phyloP scores from a whole-genome alignment of 2,329 filamentous ascomycete species.

The Lachnellula willkommii region DNA sequence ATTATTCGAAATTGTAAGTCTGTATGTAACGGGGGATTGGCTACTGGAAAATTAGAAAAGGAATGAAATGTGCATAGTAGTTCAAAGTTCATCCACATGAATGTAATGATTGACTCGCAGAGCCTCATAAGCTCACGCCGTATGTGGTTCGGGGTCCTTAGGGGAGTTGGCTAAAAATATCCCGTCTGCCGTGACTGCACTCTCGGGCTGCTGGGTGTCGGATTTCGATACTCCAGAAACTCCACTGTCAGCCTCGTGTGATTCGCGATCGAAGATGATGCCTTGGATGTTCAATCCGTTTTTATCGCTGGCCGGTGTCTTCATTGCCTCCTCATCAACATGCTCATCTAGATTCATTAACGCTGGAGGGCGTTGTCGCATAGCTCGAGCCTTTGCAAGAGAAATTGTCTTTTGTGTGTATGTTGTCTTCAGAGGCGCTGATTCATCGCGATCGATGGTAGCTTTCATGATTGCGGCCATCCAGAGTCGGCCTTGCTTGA shows the following conservation, averaged over 20 bases:
- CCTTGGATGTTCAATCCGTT: constrained; percentile 31
- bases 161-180: neutral
- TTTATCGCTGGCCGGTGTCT: constrained; percentile 28
- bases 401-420: constrained; percentile 98
- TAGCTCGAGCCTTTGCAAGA: constrained; percentile 76
- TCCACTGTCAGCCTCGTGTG: constrained; percentile 30
- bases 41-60: constrained; percentile 11
- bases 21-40: constrained; percentile 7
- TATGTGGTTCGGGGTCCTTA: constrained; percentile 13
- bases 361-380: constrained; percentile 85
- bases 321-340: constrained; percentile 29
- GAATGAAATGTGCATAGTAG: constrained; percentile 14
- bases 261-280: constrained; percentile 29
- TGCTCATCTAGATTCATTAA: constrained; percentile 64
- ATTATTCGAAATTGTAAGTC: constrained; percentile 11
- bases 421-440: constrained; percentile 74
- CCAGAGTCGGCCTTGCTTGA: constrained; percentile 86
- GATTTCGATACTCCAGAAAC: constrained; percentile 30
- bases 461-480: constrained; percentile 99
- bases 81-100: constrained; percentile 11
- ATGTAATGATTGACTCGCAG: constrained; percentile 2
- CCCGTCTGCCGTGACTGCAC: constrained; percentile 1
- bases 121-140: constrained; percentile 12
- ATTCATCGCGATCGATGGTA: constrained; percentile 88
- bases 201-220: constrained; percentile 17